Evolutionary conservation across 768 basidiomycete species (phyloP).

Genomic region (Kwoniella dejecticola): DNA sequence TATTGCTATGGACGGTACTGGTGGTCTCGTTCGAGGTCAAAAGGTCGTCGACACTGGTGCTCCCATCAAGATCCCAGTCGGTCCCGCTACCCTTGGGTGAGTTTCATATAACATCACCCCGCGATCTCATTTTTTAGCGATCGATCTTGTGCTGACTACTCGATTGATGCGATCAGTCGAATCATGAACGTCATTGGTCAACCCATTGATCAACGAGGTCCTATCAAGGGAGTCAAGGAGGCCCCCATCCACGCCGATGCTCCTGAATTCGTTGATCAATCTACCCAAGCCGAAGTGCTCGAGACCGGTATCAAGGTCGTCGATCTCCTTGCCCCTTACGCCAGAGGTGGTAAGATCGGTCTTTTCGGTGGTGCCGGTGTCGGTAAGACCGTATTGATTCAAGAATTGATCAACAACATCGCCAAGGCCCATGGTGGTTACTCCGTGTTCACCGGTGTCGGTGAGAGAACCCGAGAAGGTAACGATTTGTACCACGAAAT

Average conservation of each 20-base stretch:
- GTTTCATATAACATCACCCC: constrained; percentile 14
- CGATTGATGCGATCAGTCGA: constrained; percentile 62
- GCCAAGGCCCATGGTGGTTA: constrained; percentile 99
- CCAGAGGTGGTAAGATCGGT: constrained; percentile 99
- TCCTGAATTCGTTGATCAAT: constrained; percentile 96
- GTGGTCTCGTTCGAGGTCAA: constrained; percentile 98
- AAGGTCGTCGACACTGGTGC: constrained; percentile 95
- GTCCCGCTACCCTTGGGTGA: constrained; percentile 76
- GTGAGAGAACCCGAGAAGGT: constrained; percentile 99
- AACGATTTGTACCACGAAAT: constrained; percentile 74
- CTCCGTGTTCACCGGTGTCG: constrained; percentile 99
- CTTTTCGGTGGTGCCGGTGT: constrained; percentile 99
- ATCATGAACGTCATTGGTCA: constrained; percentile 99
- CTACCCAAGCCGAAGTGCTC: constrained; percentile 95
- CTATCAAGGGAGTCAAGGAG: constrained; percentile 91
- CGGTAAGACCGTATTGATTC: constrained; percentile 99
- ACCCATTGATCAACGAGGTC: constrained; percentile 99
- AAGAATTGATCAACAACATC: constrained; percentile 99
- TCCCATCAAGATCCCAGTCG: constrained; percentile 96
- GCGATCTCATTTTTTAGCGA: not conserved
- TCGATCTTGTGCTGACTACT: constrained; percentile 9
- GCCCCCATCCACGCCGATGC: constrained; percentile 96
- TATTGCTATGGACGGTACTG: constrained; percentile 99
- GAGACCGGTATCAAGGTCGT: constrained; percentile 99
- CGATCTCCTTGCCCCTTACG: constrained; percentile 98